Evolutionary conservation across 805 yeast species (phyloP), one percentile per base, ranked within the genome.

Genomic region (Teunomyces pallodes): DNA sequence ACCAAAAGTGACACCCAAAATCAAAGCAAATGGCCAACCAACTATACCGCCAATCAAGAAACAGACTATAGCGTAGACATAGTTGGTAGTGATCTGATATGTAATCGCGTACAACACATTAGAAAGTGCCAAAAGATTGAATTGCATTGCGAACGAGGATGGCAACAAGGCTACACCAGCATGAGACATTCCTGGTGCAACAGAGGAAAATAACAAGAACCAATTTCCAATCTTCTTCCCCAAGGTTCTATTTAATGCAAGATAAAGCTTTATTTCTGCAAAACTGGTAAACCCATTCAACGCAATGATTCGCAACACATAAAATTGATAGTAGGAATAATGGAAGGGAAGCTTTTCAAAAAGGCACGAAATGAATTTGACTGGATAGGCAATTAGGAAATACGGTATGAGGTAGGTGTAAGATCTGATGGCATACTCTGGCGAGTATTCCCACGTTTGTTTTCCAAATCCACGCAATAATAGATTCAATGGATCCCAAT

Each of bases 391-490:
- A 9, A 65, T 41, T 6, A 67, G 1, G 48, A 64, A 69, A 54
- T 75, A 77, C 1, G 81, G 87, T 5, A 82, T 51, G 26, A 91
- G 68, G 56, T 86, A 90, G 2, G 87, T 77, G 83, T 94, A 92
- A 2, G 96, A 88, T 54, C 98, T 70, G 46, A 91, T 88, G 13
- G 96, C 89, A 59, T 80, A 89, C 46, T 78, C 86, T 0, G 97
- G 97, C 0, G 96, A 88, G 64, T 91, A 92, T 61, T 91, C 97
- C 97, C 97, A 91, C 0, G 97, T 91, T 65, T 90, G 90, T 57
- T 90, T 87, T 1, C 97, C 98, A 64, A 90, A 89, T 2, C 86
- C 86, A 54, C 96, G 77, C 0, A 85, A 66, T 31, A 91, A 55
- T 45, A 86, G 74, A 62, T 92, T 91, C 49, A 92, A 70, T 0